Conservation (phyloP, 257 asterid genomes). For the Linderniella brevidens region DNA sequence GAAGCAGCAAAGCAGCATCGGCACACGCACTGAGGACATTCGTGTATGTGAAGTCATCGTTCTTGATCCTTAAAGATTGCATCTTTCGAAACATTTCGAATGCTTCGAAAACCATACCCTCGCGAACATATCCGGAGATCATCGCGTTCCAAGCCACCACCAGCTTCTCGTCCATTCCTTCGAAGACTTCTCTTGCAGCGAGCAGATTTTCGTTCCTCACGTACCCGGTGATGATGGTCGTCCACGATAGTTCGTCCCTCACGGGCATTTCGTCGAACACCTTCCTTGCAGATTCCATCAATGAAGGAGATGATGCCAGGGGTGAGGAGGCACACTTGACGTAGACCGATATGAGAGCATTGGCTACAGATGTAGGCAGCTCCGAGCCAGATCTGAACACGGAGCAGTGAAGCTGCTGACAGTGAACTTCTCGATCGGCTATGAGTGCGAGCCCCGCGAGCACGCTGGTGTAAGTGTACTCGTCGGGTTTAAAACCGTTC, state of each 20-base stretch:
- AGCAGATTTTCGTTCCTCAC: constrained; percentile 43
- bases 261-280: constrained; percentile 33
- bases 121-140: constrained; percentile 60
- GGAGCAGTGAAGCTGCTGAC: constrained; percentile 46
- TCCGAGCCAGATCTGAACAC: constrained; percentile 40
- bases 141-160: constrained; percentile 67
- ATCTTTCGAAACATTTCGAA: constrained; percentile 39
- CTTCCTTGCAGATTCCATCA: constrained; percentile 37
- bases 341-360: constrained; percentile 44
- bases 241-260: constrained; percentile 52
- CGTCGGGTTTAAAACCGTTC: constrained; percentile 26
- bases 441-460: constrained; percentile 39
- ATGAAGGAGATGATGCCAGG: constrained; percentile 15
- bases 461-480: constrained; percentile 36
- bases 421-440: constrained; percentile 38
- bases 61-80: constrained; percentile 30
- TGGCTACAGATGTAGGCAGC: constrained; percentile 31
- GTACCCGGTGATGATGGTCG: constrained; percentile 56
- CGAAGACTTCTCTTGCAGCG: constrained; percentile 41
- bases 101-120: constrained; percentile 34
- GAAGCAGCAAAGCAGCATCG: constrained; percentile 35
- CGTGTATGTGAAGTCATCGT: constrained; percentile 48
- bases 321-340: constrained; percentile 57
- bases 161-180: constrained; percentile 47
- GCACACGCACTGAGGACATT: constrained; percentile 49